These are phyloP conservation scores for Calonectria fujianensis DNA, from an alignment of 2,329 filamentous ascomycete species.

Conservation along the genomic window DNA sequence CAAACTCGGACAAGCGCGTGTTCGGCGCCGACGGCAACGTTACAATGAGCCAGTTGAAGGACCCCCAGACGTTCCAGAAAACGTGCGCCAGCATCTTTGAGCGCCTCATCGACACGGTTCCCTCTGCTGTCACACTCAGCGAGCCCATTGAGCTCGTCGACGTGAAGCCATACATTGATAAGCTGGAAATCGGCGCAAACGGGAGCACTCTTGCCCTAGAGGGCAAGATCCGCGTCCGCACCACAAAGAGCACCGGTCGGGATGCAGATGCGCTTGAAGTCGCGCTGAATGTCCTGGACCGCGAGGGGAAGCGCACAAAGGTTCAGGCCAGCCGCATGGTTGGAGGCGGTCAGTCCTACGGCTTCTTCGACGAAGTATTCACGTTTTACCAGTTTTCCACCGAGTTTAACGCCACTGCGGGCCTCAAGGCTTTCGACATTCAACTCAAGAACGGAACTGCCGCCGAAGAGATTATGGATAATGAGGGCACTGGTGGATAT, in stretches of 20 bases:
- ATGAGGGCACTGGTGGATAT: slow-evolving; percentile 24
- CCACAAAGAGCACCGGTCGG: slow-evolving; percentile 5
- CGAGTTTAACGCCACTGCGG: background rate
- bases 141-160: slow-evolving; percentile 29
- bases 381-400: slow-evolving; percentile 32
- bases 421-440: slow-evolving; percentile 17
- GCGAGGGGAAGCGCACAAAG: slow-evolving; percentile 10
- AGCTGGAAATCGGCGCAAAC: slow-evolving; percentile 4
- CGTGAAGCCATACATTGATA: slow-evolving; percentile 33
- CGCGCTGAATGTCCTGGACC: background rate
- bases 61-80: slow-evolving; percentile 19
- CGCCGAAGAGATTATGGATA: slow-evolving; percentile 1
- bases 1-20: slow-evolving; percentile 24
- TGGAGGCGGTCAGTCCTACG: slow-evolving; percentile 26
- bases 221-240: slow-evolving; percentile 31
- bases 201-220: background rate
- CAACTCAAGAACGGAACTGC: slow-evolving; percentile 18
- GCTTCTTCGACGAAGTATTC: slow-evolving; percentile 33
- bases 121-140: slow-evolving; percentile 2
- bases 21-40: slow-evolving; percentile 24
- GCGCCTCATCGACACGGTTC: slow-evolving; percentile 30
- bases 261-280: slow-evolving; percentile 29
- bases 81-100: slow-evolving; percentile 28
- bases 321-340: slow-evolving; percentile 26
- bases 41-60: slow-evolving; percentile 20